These are phyloP conservation scores for Narthecium ossifragum DNA, from an alignment of 106 monocot species.

Conservation along the genomic window DNA sequence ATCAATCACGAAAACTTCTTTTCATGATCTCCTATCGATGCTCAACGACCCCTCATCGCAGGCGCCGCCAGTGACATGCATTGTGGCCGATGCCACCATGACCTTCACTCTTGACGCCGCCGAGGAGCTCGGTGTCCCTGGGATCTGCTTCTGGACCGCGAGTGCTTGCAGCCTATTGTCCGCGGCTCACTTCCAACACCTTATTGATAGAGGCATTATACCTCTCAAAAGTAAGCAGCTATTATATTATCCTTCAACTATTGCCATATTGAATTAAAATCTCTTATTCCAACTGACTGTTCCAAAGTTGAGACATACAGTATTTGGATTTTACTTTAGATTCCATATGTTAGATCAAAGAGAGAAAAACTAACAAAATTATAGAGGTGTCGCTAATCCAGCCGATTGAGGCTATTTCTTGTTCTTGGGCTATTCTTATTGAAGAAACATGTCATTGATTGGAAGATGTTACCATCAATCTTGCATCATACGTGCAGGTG, in stretches of 20 bases:
- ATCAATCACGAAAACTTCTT: neutral
- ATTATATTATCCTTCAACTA: no score
- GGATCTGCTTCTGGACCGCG: neutral
- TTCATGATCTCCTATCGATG: neutral
- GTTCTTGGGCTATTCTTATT: no score
- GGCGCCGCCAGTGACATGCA: conserved; percentile 8
- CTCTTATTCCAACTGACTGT: no score
- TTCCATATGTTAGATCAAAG: no score
- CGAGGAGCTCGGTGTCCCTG: neutral
- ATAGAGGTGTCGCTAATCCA: no score
- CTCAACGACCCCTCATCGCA: conserved; percentile 1
- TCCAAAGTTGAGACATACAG: no score
- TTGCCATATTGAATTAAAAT: no score
- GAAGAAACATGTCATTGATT: no score
- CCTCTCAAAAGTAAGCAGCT: neutral
- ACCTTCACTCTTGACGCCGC: conserved; percentile 3
- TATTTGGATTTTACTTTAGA: no score
- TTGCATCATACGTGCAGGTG: conserved; percentile 13
- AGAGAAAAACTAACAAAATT: no score
- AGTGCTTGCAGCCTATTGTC: conserved; percentile 2
- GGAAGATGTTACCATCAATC: no score
- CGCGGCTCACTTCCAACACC: neutral
- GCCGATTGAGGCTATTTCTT: no score
- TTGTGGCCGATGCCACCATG: conserved; percentile 3
- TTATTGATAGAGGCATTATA: conserved; percentile 1